phyloP scores from a whole-genome alignment of 306 rosid genomes.

The Acacia acuminata region DNA sequence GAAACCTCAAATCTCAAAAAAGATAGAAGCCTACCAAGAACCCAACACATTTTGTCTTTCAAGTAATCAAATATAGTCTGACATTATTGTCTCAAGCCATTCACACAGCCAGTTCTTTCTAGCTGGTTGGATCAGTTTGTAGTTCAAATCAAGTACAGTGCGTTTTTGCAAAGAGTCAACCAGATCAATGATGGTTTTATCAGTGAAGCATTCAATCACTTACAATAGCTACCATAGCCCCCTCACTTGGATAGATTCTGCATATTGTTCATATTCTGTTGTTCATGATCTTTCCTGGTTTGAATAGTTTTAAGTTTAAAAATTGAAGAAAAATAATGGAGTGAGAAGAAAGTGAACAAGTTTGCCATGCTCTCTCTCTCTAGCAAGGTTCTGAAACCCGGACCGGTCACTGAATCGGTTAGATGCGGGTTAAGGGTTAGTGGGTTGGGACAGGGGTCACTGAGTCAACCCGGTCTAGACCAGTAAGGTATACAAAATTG shows the following conservation, averaged over 20 bases:
- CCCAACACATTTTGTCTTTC: conserved; percentile 8
- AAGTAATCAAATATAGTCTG: background rate
- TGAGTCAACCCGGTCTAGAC: too few species aligned
- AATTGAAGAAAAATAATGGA: background rate
- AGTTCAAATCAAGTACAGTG: conserved; percentile 1
- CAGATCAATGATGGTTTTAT: conserved; percentile 4
- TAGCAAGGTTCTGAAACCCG: too few species aligned
- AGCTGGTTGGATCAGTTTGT: conserved; percentile 9
- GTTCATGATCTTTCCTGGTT: background rate
- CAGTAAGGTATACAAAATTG: too few species aligned
- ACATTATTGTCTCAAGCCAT: background rate
- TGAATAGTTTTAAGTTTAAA: background rate
- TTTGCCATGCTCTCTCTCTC: background rate
- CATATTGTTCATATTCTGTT: background rate
- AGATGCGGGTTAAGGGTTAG: too few species aligned
- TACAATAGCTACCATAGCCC: background rate
- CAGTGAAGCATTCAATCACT: background rate
- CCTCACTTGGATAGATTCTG: background rate
- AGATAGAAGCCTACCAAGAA: background rate
- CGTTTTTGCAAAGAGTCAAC: conserved; percentile 29
- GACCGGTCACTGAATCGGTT: too few species aligned
- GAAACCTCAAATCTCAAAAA: background rate
- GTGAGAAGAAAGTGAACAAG: background rate
- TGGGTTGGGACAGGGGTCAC: too few species aligned
- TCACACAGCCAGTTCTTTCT: background rate